Base-by-base conservation (phyloP, 139 green algal genomes). In the Picochlorum sp. region DNA sequence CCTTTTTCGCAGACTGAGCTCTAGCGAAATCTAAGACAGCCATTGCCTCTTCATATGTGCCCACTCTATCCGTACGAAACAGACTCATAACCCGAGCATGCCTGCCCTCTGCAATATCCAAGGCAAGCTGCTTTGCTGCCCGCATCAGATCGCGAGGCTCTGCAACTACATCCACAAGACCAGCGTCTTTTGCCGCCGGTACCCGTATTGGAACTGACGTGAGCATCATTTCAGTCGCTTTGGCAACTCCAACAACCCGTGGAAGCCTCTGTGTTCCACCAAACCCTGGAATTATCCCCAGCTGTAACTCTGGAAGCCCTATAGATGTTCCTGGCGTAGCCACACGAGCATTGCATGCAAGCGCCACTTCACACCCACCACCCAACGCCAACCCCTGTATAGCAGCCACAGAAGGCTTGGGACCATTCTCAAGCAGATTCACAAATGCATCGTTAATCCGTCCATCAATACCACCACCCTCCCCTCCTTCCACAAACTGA, bases 221-320 rank as follows among this genome's bases (percentile, higher is more conserved):
- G 6, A 98, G 83, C 83, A 98, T 98, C 88, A 97, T 97, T 71
- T 96, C 76, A 8, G 88, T 65, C 1, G 76, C 86, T 69, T 92
- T 94, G 59, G 91, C 71, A 65, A 99, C 75, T 16, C 94, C 94
- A 38, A 97, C 91, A 20, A 98, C 76, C 31, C 94, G 82, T 3
- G 94, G 94, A 73, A 99, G 77, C 45, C 94, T 79, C 81, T 99
- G 89, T 3, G 94, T 99, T 70, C 94, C 94, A 13, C 94, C 94
- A 82, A 98, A 97, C 20, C 94, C 94, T 15, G 92, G 92, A 31
- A 98, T 91, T 73, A 98, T 97, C 60, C 92, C 92, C 18, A 98
- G 83, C 63, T 90, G 76, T 66, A 98, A 80, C 81, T 99, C 94
- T 10, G 94, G 94, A 64, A 99, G 82, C 16, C 94, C 94, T 26